These are phyloP conservation scores for Cercospora zeae-maydis DNA, from an alignment of 2,329 filamentous ascomycete species.

Conservation along the genomic window DNA sequence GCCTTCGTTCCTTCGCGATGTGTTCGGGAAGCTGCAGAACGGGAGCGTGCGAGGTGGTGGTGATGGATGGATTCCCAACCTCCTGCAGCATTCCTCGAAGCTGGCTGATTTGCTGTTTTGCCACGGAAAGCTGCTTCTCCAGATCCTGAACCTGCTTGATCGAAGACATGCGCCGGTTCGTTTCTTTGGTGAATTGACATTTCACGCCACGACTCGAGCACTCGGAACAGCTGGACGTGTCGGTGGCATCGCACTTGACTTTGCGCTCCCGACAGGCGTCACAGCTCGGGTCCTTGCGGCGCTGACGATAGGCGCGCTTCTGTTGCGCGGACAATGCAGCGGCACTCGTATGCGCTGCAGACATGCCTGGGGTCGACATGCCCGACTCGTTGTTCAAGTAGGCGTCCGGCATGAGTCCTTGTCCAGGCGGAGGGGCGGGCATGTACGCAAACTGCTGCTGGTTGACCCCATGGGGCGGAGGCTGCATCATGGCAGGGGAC, in stretches of 20 bases:
- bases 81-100: conserved; percentile 62
- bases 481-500: conserved; percentile 25
- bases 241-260: conserved; percentile 89
- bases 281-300: conserved; percentile 94
- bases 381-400: conserved; percentile 29
- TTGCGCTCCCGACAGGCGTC: conserved; percentile 88
- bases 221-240: conserved; percentile 93
- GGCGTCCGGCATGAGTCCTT: conserved; percentile 29
- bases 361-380: conserved; percentile 32
- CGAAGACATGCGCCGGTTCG: conserved; percentile 95
- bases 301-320: conserved; percentile 90
- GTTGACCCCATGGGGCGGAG: conserved; percentile 24
- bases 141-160: conserved; percentile 99
- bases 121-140: conserved; percentile 79
- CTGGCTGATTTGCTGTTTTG: conserved; percentile 75
- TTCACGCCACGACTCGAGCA: conserved; percentile 95
- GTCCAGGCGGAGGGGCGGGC: conserved; percentile 18
- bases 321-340: conserved; percentile 63
- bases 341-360: conserved; percentile 36
- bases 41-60: conserved; percentile 26
- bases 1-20: conserved; percentile 54
- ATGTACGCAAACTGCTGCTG: conserved; percentile 25
- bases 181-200: conserved; percentile 99
- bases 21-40: conserved; percentile 36
- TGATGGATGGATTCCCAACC: conserved; percentile 44